These are phyloP conservation scores for Gossypium bickii DNA, from an alignment of 345 rosid species.

Conservation along the genomic window DNA sequence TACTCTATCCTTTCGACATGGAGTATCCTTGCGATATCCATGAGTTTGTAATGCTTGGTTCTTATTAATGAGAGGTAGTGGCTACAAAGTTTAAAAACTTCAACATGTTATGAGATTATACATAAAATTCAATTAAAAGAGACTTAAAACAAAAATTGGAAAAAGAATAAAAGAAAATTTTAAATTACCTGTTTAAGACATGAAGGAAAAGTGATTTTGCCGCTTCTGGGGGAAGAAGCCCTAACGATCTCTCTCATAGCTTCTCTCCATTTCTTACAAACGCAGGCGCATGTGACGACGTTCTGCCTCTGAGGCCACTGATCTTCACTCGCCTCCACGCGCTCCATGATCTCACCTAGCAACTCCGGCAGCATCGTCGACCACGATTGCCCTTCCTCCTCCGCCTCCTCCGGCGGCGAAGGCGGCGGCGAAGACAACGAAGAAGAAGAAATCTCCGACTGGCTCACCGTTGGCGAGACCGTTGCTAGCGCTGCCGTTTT, in stretches of 20 bases:
- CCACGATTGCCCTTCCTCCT: constrained; percentile 47
- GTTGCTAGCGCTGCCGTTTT: constrained; percentile 6
- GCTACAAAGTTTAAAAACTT: neutral
- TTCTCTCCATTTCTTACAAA: constrained; percentile 82
- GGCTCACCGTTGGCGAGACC: constrained; percentile 8
- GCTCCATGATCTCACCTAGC: constrained; percentile 65
- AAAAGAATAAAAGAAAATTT: neutral
- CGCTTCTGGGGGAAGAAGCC: constrained; percentile 35
- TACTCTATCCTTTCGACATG: no score
- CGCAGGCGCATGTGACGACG: constrained; percentile 77
- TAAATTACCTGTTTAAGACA: constrained; percentile 69
- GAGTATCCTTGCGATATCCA: no score
- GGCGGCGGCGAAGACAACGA: neutral
- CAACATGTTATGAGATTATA: neutral
- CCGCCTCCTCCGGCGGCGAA: neutral
- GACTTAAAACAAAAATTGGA: neutral
- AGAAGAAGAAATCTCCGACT: neutral
- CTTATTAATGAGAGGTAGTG: no score
- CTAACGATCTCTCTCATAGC: constrained; percentile 53
- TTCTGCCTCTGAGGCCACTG: constrained; percentile 71
- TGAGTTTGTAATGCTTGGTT: no score
- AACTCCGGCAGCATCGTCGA: constrained; percentile 75
- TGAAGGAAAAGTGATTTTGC: constrained; percentile 84
- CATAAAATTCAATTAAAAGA: neutral
- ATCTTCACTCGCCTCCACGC: constrained; percentile 71